Evolutionary conservation across 1,139 yeast species (phyloP).

Genomic region (Yamadazyma aaseri): DNA sequence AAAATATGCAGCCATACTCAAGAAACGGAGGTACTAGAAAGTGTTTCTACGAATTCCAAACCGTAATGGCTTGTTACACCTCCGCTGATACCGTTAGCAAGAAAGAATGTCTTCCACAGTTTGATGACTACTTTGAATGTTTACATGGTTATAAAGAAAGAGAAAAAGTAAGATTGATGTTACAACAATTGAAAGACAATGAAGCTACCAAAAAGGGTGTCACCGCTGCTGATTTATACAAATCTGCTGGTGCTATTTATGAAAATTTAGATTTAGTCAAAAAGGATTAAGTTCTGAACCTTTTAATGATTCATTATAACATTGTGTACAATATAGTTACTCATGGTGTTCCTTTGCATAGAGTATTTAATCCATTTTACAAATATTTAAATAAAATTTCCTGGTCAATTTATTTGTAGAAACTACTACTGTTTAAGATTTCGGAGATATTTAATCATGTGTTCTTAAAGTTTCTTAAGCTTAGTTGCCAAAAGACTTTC

Average conservation of each 20-base stretch:
- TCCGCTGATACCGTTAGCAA: constrained; percentile 44
- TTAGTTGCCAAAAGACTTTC: too few relatives aligned
- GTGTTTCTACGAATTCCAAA: constrained; percentile 51
- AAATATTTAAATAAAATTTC: background rate
- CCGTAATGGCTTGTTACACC: constrained; percentile 46
- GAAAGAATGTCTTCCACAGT: constrained; percentile 45
- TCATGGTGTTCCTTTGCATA: constrained; percentile 5
- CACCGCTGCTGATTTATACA: constrained; percentile 45
- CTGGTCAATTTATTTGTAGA: background rate
- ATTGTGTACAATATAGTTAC: constrained; percentile 1
- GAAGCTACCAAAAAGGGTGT: constrained; percentile 41
- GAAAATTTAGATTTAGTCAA: constrained; percentile 47
- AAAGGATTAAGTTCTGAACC: constrained; percentile 13
- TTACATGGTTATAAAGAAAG: constrained; percentile 50
- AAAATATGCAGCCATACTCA: constrained; percentile 47
- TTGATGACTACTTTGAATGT: constrained; percentile 50
- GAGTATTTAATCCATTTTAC: constrained; percentile 3
- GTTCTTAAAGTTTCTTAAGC: too few relatives aligned
- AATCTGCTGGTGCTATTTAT: constrained; percentile 42
- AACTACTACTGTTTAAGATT: too few relatives aligned
- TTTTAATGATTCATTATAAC: background rate
- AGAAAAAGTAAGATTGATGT: constrained; percentile 46
- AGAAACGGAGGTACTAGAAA: constrained; percentile 52
- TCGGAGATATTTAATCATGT: too few relatives aligned
- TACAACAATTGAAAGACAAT: constrained; percentile 48